Evolutionary conservation across 805 yeast genomes (phyloP).

Genomic region (Cyberlindnera samutprakarnensis): DNA sequence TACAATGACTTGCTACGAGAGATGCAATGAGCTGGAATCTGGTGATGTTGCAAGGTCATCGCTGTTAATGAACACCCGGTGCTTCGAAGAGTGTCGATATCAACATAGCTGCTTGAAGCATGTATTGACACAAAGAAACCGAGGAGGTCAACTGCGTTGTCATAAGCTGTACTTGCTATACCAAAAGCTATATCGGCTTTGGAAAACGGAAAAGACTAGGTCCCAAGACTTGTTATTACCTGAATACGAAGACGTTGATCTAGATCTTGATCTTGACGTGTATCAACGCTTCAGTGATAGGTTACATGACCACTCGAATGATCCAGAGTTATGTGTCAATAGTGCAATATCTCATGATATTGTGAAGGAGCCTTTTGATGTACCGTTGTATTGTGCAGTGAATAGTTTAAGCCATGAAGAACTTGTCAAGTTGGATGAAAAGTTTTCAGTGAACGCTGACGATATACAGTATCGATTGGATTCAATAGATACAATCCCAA

Average conservation of each 20-base stretch:
- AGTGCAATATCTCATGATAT: background rate
- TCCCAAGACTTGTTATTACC: too few species aligned
- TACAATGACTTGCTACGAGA: too few species aligned
- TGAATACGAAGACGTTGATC: slow-evolving; percentile 1
- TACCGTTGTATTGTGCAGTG: background rate
- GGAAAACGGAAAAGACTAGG: too few species aligned
- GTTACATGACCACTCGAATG: background rate
- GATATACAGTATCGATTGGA: slow-evolving; percentile 1
- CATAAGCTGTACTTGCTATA: too few species aligned
- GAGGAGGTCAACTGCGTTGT: too few species aligned
- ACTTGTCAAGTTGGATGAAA: slow-evolving; percentile 3
- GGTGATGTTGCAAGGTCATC: too few species aligned
- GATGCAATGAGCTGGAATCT: too few species aligned
- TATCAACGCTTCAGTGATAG: background rate
- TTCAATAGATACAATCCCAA: slow-evolving; percentile 1
- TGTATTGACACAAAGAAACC: too few species aligned
- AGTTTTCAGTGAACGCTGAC: background rate
- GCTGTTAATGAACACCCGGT: too few species aligned
- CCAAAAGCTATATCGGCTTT: too few species aligned
- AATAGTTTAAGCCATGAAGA: slow-evolving; percentile 4
- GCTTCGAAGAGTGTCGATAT: too few species aligned
- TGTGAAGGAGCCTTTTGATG: background rate
- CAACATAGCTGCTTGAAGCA: too few species aligned
- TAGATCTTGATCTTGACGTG: slow-evolving; percentile 1
- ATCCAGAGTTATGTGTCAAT: background rate